Evolutionary conservation across 805 yeast species (phyloP).

Genomic region (Yarrowia osloensis): DNA sequence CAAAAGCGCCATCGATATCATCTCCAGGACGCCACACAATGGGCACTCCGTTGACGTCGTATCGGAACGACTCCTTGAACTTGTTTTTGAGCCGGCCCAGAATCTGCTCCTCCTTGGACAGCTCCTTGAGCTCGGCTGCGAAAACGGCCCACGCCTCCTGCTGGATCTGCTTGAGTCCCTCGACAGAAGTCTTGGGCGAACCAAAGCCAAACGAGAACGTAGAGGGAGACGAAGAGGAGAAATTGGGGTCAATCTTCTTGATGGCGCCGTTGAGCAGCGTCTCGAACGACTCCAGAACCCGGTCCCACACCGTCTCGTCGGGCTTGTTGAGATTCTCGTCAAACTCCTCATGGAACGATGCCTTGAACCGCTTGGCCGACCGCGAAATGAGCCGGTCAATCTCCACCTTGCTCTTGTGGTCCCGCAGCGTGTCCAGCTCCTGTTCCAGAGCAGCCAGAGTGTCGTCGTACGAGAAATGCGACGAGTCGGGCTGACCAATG

Average conservation of each 20-base stretch:
- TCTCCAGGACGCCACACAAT: slow-evolving; percentile 71
- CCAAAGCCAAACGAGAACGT: neutral
- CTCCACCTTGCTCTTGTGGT: slow-evolving; percentile 45
- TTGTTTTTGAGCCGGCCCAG: slow-evolving; percentile 67
- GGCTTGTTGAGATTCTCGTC: slow-evolving; percentile 55
- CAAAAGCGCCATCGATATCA: slow-evolving; percentile 70
- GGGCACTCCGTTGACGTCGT: slow-evolving; percentile 81
- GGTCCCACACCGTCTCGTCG: slow-evolving; percentile 60
- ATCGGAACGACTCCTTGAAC: slow-evolving; percentile 81
- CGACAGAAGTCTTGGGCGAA: slow-evolving; percentile 14
- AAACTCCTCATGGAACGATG: slow-evolving; percentile 47
- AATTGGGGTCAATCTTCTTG: slow-evolving; percentile 41
- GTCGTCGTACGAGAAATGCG: slow-evolving; percentile 37
- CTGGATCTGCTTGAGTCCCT: slow-evolving; percentile 43
- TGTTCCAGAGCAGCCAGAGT: slow-evolving; percentile 39
- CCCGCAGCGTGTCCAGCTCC: slow-evolving; percentile 44
- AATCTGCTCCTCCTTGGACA: slow-evolving; percentile 65
- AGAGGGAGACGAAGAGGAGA: neutral
- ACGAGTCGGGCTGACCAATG: slow-evolving; percentile 37
- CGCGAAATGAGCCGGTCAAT: slow-evolving; percentile 47
- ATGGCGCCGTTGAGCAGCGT: slow-evolving; percentile 42
- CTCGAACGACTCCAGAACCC: slow-evolving; percentile 50
- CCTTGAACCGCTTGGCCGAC: slow-evolving; percentile 34
- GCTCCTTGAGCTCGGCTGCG: slow-evolving; percentile 58
- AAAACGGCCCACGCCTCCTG: slow-evolving; percentile 67